These are phyloP conservation scores for Tetracentron sinense DNA, from an alignment of 164 flowering plant genomes.

Conservation along the genomic window DNA sequence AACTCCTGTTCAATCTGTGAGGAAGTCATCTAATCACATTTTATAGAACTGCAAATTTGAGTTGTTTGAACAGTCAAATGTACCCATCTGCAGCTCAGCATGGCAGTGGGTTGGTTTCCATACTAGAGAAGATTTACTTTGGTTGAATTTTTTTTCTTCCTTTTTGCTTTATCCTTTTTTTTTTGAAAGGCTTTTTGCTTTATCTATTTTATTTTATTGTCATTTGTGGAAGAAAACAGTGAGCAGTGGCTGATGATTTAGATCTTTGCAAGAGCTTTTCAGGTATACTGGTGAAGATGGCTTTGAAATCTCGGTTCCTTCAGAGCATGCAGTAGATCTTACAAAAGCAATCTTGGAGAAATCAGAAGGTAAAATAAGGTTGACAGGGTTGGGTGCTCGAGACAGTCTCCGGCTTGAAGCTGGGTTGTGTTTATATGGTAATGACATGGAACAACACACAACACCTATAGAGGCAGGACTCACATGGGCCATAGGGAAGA, in stretches of 20 bases:
- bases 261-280: conserved; percentile 17
- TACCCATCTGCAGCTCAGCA: no score
- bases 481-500: conserved; percentile 93
- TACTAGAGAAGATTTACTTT: no score
- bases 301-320: conserved; percentile 94
- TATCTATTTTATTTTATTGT: neutral
- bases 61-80: no score
- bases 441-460: conserved; percentile 92
- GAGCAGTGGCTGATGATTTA: neutral
- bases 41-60: no score
- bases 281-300: conserved; percentile 99
- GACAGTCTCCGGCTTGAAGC: conserved; percentile 99
- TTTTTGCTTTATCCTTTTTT: no score
- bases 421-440: conserved; percentile 88
- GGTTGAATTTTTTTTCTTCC: no score
- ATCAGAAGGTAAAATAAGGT: conserved; percentile 85
- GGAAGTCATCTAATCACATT: no score
- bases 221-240: neutral
- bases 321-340: conserved; percentile 84
- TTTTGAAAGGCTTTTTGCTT: neutral
- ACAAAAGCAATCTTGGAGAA: conserved; percentile 88
- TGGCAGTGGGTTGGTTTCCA: no score
- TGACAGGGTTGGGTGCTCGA: conserved; percentile 95
- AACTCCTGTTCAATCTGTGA: no score
- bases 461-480: conserved; percentile 96